Percentiles rank a stretch among this genome's conserved stretches.
These are phyloP conservation scores for Colletotrichum ledebouriae DNA, from an alignment of 2,329 filamentous ascomycete species.

Conservation along the genomic window DNA sequence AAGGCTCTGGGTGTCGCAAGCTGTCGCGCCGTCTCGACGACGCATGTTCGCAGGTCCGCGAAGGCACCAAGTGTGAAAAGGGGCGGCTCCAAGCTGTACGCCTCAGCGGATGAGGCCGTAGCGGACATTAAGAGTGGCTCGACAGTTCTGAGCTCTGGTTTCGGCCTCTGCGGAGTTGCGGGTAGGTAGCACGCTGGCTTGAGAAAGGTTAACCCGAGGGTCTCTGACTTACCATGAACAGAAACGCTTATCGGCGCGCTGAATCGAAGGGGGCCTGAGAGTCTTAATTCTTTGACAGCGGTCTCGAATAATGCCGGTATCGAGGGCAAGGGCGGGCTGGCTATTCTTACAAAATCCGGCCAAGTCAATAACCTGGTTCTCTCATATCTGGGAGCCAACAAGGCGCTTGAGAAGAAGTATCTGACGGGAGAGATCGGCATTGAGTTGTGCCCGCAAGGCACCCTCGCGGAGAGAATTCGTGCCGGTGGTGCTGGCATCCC, in stretches of 20 bases:
- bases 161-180: constrained; percentile 84
- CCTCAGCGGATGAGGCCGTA: constrained; percentile 75
- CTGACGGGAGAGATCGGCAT: constrained; percentile 80
- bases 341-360: constrained; percentile 75
- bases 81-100: constrained; percentile 62
- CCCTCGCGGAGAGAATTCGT: constrained; percentile 78
- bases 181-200: constrained; percentile 56
- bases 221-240: constrained; percentile 44
- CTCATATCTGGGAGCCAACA: constrained; percentile 84
- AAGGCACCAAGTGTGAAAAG: constrained; percentile 44
- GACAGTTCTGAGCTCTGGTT: constrained; percentile 81
- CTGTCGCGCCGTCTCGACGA: constrained; percentile 35
- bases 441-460: constrained; percentile 83
- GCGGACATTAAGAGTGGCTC: constrained; percentile 78
- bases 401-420: constrained; percentile 80
- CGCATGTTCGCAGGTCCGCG: constrained; percentile 20
- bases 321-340: constrained; percentile 76
- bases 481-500: constrained; percentile 83
- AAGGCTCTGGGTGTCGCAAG: constrained; percentile 16
- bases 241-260: constrained; percentile 81
- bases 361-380: constrained; percentile 80
- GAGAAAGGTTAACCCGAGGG: not conserved
- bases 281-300: constrained; percentile 77
- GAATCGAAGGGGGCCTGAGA: constrained; percentile 68
- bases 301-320: constrained; percentile 86